phyloP scores from a whole-genome alignment of 768 basidiomycete species.

The Rhizopogon roseolus region DNA sequence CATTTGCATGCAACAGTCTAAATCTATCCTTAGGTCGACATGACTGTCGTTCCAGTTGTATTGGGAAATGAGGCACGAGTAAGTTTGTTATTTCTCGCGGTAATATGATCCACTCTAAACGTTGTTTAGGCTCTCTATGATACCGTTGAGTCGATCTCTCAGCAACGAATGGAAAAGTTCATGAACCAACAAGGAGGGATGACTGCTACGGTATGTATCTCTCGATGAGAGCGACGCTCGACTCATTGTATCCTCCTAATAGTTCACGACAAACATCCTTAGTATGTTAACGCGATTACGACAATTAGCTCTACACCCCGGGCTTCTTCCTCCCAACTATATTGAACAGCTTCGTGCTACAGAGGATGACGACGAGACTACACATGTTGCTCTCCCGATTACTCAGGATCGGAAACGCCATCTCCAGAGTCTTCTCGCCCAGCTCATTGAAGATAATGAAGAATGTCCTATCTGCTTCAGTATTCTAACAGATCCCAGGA shows the following conservation, averaged over 20 bases:
- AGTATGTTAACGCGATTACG: constrained; percentile 85
- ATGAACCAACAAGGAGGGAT: constrained; percentile 37
- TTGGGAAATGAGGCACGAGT: constrained; percentile 65
- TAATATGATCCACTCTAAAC: constrained; percentile 1
- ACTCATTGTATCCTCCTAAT: constrained; percentile 2
- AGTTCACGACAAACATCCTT: constrained; percentile 68
- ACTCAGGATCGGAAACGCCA: constrained; percentile 50
- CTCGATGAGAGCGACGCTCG: neutral
- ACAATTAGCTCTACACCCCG: constrained; percentile 77
- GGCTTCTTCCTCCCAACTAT: constrained; percentile 67
- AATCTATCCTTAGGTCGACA: constrained; percentile 53
- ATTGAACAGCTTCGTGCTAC: constrained; percentile 51
- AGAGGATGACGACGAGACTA: constrained; percentile 19
- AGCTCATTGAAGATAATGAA: constrained; percentile 75
- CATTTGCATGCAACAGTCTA: neutral
- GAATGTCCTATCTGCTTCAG: constrained; percentile 79
- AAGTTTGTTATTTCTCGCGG: constrained; percentile 12
- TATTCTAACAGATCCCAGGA: constrained; percentile 57
- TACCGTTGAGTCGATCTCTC: constrained; percentile 57
- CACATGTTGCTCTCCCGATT: constrained; percentile 30
- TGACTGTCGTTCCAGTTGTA: constrained; percentile 67
- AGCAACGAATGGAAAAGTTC: constrained; percentile 54
- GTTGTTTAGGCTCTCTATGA: constrained; percentile 56
- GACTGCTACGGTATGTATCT: constrained; percentile 35
- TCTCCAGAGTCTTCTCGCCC: constrained; percentile 53